Evolutionary conservation across 768 basidiomycete species (phyloP), one percentile per base, ranked within the genome.

Genomic region (Gautieria morchelliformis): DNA sequence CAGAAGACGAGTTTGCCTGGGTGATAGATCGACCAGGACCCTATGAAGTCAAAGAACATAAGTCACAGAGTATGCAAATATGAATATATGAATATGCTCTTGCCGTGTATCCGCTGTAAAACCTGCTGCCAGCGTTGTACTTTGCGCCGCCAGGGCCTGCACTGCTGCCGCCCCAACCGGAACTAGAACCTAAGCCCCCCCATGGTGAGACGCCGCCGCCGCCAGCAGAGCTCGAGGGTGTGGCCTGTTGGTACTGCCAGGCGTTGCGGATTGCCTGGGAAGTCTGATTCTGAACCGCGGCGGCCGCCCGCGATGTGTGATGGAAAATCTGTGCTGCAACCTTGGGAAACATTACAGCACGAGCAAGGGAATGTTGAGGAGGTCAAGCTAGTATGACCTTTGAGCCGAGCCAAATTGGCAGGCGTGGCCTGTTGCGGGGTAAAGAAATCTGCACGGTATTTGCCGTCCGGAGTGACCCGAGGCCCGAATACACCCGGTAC

Each of bases 291-390:
- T 90, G 87, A 56, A 86, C 84, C 49, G 83, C 80, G 0, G 85
- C 81, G 48, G 83, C 89, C 15, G 85, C 87, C 65, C 89, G 84
- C 14, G 84, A 78, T 0, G 86, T 87, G 61, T 84, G 83, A 60
- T 89, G 81, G 35, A 92, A 71, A 53, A 92, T 75, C 52, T 85
- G 82, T n/a, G 83, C 85, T 32, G 87, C 84, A 72, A 87, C 84
- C 70, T 89, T 89, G 52, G 89, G 89, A 66, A 93, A 73, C 89
- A 92, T 92, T 45, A 49, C 46, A 48, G 5, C 12, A 30, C 33
- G 56, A 27, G 7, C 2, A 40, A 19, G 8, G 51, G 49, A 11
- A 15, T 35, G 17, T 5, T 39, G 51, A 52, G 15, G 51, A 52
- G 7, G 15, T 33, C 35, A 10, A 37, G 35, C 35, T 37, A 37